Evolutionary conservation across 2,329 filamentous ascomycete genomes (phyloP).

Genomic region (Aspergillus flavus): DNA sequence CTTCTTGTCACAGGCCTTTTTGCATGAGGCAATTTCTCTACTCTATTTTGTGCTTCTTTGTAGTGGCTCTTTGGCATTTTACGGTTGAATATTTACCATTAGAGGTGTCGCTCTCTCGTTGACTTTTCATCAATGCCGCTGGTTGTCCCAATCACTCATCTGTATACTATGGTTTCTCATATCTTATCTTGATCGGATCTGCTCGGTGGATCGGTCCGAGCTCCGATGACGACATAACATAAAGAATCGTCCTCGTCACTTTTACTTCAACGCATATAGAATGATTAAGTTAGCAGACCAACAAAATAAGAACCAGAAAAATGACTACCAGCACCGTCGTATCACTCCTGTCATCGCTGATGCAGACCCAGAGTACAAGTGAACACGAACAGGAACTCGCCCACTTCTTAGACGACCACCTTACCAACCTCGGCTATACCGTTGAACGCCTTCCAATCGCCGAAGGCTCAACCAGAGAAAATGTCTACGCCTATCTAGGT

Average conservation of each 20-base stretch:
- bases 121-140: too few species aligned
- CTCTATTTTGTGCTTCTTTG: too few species aligned
- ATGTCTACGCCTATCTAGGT: constrained; percentile 45
- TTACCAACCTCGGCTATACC: constrained; percentile 37
- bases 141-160: too few species aligned
- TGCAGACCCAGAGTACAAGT: constrained; percentile 41
- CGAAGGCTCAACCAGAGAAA: constrained; percentile 35
- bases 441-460: constrained; percentile 41
- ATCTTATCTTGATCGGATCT: not conserved
- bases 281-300: not conserved
- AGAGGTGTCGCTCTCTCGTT: too few species aligned
- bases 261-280: not conserved
- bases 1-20: too few species aligned
- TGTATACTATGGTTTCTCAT: not conserved
- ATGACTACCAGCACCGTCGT: constrained; percentile 18
- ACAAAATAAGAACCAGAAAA: not conserved
- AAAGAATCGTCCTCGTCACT: not conserved
- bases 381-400: constrained; percentile 42
- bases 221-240: not conserved
- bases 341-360: constrained; percentile 36
- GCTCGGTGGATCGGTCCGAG: not conserved
- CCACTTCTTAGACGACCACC: constrained; percentile 35
- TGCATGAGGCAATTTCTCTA: too few species aligned
- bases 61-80: too few species aligned
- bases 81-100: too few species aligned